These are phyloP conservation scores for Fusarium xylarioides DNA, from an alignment of 2,329 filamentous ascomycete genomes.

Conservation along the genomic window DNA sequence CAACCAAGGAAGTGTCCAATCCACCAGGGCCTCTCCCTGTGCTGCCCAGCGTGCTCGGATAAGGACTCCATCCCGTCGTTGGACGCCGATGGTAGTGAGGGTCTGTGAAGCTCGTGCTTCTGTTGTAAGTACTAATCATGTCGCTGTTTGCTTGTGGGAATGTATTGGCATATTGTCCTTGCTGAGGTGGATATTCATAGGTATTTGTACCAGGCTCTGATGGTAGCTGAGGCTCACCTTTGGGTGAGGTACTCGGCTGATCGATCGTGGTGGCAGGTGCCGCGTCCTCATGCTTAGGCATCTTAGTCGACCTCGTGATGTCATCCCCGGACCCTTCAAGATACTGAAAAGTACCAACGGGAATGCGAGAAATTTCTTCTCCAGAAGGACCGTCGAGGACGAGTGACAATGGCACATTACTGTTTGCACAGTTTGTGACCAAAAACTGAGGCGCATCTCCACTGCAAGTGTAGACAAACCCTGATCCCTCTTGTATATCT, in stretches of 20 bases:
- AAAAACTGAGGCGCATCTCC: slow-evolving; percentile 73
- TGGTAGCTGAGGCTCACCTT: slow-evolving; percentile 52
- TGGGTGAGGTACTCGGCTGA: slow-evolving; percentile 53
- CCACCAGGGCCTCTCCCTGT: slow-evolving; percentile 55
- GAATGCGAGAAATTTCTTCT: slow-evolving; percentile 62
- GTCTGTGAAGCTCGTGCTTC: slow-evolving; percentile 61
- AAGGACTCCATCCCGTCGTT: slow-evolving; percentile 53
- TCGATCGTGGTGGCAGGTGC: slow-evolving; percentile 49
- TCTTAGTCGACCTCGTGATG: slow-evolving; percentile 51
- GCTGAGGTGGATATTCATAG: slow-evolving; percentile 58
- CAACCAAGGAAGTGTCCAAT: slow-evolving; percentile 54
- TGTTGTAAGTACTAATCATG: slow-evolving; percentile 64
- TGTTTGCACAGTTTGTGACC: slow-evolving; percentile 59
- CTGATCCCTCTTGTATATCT: slow-evolving; percentile 63
- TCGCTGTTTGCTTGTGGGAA: slow-evolving; percentile 57
- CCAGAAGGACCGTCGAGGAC: slow-evolving; percentile 62
- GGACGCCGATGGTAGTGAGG: slow-evolving; percentile 55
- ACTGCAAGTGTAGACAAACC: slow-evolving; percentile 76
- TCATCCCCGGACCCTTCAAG: slow-evolving; percentile 60
- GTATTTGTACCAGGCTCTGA: slow-evolving; percentile 55
- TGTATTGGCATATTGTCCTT: slow-evolving; percentile 50
- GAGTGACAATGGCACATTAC: slow-evolving; percentile 65
- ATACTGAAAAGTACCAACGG: slow-evolving; percentile 58
- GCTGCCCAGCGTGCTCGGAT: slow-evolving; percentile 52
- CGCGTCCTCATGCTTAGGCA: slow-evolving; percentile 49